phyloP scores from a whole-genome alignment of 1,284 basidiomycete genomes.

The Rhodotorula sp. region DNA sequence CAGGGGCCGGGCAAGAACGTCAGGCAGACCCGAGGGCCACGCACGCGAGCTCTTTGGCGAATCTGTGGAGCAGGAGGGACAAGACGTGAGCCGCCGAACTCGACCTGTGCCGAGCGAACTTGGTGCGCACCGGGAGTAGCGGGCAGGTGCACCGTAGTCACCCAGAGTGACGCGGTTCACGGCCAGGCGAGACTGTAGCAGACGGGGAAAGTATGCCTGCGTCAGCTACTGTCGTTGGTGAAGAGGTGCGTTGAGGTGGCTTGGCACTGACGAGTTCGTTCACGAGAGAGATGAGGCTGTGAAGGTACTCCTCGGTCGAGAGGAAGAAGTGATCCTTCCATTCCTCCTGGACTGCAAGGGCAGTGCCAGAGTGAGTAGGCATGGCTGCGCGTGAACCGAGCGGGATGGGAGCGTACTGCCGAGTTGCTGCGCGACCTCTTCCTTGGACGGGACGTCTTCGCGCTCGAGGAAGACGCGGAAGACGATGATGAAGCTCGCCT shows the following conservation, averaged over 20 bases:
- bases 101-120: background rate
- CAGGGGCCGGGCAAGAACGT: background rate
- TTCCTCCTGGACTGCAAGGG: conserved; percentile 61
- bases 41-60: conserved; percentile 76
- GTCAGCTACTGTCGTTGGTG: too few species aligned
- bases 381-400: too few species aligned
- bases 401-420: conserved; percentile 60
- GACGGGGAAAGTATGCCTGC: background rate
- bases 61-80: conserved; percentile 52
- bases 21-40: conserved; percentile 43
- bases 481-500: conserved; percentile 65
- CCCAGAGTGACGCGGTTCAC: conserved; percentile 80
- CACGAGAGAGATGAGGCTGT: conserved; percentile 72
- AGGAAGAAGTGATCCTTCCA: conserved; percentile 68
- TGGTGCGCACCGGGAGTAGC: conserved; percentile 24
- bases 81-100: background rate
- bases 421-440: conserved; percentile 58
- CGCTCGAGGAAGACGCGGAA: conserved; percentile 65
- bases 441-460: conserved; percentile 62
- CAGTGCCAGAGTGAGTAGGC: background rate
- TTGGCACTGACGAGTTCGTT: conserved; percentile 69
- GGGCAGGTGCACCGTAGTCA: conserved; percentile 72
- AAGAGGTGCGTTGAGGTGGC: background rate
- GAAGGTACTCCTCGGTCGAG: conserved; percentile 79
- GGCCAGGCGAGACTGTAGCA: conserved; percentile 67